Base-by-base conservation (phyloP, 345 rosid genomes). In the Gossypium longicalyx region DNA sequence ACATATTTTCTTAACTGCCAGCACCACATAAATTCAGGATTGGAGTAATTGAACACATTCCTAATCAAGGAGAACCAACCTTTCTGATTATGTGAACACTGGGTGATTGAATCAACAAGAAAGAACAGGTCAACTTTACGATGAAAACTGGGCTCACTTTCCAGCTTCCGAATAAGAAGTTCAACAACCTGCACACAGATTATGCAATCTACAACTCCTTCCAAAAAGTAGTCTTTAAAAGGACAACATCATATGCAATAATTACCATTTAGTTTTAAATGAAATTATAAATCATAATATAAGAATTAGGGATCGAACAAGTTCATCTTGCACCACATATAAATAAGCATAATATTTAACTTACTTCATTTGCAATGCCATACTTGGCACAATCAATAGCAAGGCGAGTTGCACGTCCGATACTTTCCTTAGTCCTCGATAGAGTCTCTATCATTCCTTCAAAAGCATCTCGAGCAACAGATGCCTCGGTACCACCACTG, bases 381-480 rank as follows among this genome's bases (percentile, higher is more conserved):
- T 88, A 88, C 85, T 93, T 93, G 74, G 98, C 97, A 88, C 99
- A 95, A 71, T 90, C 93, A 76, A 95, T 88, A 64, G 98, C 99
- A 80, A 84, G 93, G 69, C 99, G 97, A 62, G 98, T 91, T 51
- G 98, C 98, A 70, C 98, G 98, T 71, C 97, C 93, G 15, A 95
- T 93, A 81, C 98, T 95, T 81, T 95, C 99, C 82, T 90, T 93
- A 29, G 97, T 93, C 86, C 99, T 89, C 11, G 98, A 93, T 67
- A 95, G 85, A 71, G 97, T 95, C 93, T 91, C 99, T 77, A 93
- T 85, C 99, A 95, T 95, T 76, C 98, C 99, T 86, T 95, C 99
- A 83, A 95, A 91, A 77, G 99, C 88, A 85, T 95, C 99, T 70
- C 97, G 91, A 56, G 98, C 88, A 80, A 93, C 94, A 70, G 94